These are phyloP conservation scores for Hyaloscypha bicolor DNA, from an alignment of 495 filamentous ascomycete species.

Conservation along the genomic window DNA sequence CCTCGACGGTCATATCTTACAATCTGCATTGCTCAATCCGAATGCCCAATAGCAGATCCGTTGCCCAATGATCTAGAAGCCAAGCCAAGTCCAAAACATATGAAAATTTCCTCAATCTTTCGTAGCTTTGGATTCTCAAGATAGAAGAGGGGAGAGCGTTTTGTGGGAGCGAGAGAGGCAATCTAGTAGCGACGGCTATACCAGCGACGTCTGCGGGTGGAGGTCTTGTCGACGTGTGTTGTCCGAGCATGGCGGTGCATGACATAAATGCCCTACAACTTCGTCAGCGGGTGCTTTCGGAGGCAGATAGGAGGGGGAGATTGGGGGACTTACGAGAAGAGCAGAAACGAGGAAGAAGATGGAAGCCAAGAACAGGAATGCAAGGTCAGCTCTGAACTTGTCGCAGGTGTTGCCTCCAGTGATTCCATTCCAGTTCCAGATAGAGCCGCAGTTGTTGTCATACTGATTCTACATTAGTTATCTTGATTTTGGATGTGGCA, in stretches of 20 bases:
- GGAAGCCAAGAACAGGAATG: constrained; percentile 59
- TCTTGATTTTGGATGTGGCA: neutral
- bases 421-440: constrained; percentile 51
- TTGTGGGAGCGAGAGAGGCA: neutral
- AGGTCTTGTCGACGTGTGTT: neutral
- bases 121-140: no score
- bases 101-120: no score
- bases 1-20: neutral
- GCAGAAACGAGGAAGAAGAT: constrained; percentile 58
- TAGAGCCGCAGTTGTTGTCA: constrained; percentile 48
- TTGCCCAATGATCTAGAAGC: neutral
- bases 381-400: constrained; percentile 62
- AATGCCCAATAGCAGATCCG: neutral
- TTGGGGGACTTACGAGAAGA: constrained; percentile 37
- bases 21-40: neutral
- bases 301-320: neutral
- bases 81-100: neutral
- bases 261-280: constrained; percentile 1
- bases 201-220: neutral
- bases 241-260: neutral
- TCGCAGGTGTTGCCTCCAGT: constrained; percentile 42
- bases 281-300: neutral
- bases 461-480: constrained; percentile 35
- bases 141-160: neutral
- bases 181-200: neutral